Conservation (phyloP, 169 alveolate species). For the Plasmodium inui region DNA sequence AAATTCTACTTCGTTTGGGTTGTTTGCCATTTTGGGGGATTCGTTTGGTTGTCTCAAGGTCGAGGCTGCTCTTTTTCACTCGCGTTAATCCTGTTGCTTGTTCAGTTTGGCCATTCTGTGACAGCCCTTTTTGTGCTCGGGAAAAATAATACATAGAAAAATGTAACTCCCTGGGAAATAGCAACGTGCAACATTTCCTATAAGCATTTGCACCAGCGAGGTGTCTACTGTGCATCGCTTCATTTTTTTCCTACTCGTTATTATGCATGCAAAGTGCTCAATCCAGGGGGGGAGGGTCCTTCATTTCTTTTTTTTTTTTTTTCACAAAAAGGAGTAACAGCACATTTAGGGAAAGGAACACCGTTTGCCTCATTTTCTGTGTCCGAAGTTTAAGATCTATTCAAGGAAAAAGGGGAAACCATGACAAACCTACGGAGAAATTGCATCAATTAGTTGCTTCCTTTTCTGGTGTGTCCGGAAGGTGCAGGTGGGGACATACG, state of each 20-base stretch:
- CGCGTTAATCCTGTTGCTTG: neutral
- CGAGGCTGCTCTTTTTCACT: neutral
- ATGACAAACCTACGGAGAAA: neutral
- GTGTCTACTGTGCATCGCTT: neutral
- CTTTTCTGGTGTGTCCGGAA: neutral
- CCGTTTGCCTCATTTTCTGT: neutral
- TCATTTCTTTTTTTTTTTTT: neutral
- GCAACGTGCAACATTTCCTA: neutral
- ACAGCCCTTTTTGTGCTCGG: neutral
- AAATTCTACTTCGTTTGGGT: conserved; percentile 51
- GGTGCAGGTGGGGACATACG: neutral
- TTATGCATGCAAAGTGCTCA: conserved; percentile 27
- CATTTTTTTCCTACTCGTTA: neutral
- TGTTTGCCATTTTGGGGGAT: conserved; percentile 13
- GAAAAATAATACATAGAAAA: neutral
- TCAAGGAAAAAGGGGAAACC: neutral
- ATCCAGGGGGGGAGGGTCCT: neutral
- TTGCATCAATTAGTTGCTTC: neutral
- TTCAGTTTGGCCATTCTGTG: conserved; percentile 31
- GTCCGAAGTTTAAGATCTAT: neutral
- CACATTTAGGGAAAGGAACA: neutral
- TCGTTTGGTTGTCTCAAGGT: neutral
- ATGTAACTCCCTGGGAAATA: neutral
- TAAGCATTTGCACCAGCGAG: neutral
- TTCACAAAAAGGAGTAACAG: neutral